These are phyloP conservation scores for Phlebiopsis gigantea DNA, from an alignment of 768 basidiomycete species.

Conservation along the genomic window DNA sequence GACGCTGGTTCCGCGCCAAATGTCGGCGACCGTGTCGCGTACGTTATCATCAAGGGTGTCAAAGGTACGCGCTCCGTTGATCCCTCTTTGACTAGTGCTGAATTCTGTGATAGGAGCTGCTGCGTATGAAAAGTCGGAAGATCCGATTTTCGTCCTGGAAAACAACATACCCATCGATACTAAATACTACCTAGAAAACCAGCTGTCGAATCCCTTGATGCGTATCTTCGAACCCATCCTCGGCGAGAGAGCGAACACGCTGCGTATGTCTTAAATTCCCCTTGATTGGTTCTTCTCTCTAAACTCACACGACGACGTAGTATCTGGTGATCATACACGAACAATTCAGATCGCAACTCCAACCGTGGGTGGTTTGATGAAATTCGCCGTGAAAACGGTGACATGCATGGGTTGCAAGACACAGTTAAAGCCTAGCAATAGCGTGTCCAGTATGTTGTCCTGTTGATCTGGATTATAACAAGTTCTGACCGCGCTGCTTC, in stretches of 20 bases:
- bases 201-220: constrained; percentile 94
- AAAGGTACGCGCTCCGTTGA: constrained; percentile 51
- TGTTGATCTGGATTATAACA: background rate
- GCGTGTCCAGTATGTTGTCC: constrained; percentile 51
- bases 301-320: constrained; percentile 36
- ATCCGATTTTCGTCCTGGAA: constrained; percentile 94
- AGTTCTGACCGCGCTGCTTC: background rate
- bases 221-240: constrained; percentile 98
- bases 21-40: constrained; percentile 97
- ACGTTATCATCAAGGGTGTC: constrained; percentile 95
- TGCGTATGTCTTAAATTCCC: constrained; percentile 62
- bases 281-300: too few species aligned
- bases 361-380: constrained; percentile 95
- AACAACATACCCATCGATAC: constrained; percentile 98
- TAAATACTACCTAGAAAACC: constrained; percentile 96
- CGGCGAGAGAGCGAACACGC: constrained; percentile 81
- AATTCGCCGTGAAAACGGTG: constrained; percentile 93
- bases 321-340: constrained; percentile 93
- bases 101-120: constrained; percentile 64
- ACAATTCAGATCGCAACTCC: constrained; percentile 96
- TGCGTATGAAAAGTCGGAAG: constrained; percentile 98
- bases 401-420: constrained; percentile 97
- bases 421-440: constrained; percentile 71
- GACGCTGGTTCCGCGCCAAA: constrained; percentile 97
- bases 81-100: background rate